Base-by-base conservation (phyloP, 108 stramenopile species). In the Licmophora abbreviata region DNA sequence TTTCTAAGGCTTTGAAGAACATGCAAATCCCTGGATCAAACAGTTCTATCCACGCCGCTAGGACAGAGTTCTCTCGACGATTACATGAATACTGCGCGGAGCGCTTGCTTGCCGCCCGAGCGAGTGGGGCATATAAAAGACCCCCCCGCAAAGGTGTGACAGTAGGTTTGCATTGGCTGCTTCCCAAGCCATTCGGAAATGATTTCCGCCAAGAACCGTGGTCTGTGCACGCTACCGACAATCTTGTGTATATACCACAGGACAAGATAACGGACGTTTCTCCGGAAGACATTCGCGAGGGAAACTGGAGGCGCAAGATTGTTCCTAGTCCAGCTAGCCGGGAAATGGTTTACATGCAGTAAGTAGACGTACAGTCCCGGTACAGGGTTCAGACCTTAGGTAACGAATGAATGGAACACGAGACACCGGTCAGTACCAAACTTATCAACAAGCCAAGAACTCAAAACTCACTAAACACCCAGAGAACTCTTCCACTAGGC, bases 101-200 rank as follows among this genome's bases (percentile, higher is more conserved):
- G 15, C 67, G 86, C 28, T 67, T 93, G 25, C 44, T 68, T 46
- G 76, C 74, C 4, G 92, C 92, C 15, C 74, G 62, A 18, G 92
- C 85, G 9, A 66, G 71, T 26, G 92, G 92, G 8, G 74, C 83
- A 35, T 93, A 79, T 67, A 49, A 51, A 37, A 87, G 87, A 17
- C 31, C 76, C 4, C 92, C 92, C 21, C 80, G 90, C 21, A 93
- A 92, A 69, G 92, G 87, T 24, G 70, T 95, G 10, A 85, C 88
- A 15, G 61, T 95, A 35, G 89, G 88, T 11, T 61, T 93, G 54
- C 94, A 95, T 54, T 93, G 89, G 89, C 66, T 95, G 47, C 51
- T 95, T 31, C 94, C 92, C 32, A 83, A 93, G 55, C 94, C 90
- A 30, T 92, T 95, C 65, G 89, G 92, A 34, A 77, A 88, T 58